These are phyloP conservation scores for Parathielavia hyrcaniae DNA, from an alignment of 495 filamentous ascomycete genomes.

Conservation along the genomic window DNA sequence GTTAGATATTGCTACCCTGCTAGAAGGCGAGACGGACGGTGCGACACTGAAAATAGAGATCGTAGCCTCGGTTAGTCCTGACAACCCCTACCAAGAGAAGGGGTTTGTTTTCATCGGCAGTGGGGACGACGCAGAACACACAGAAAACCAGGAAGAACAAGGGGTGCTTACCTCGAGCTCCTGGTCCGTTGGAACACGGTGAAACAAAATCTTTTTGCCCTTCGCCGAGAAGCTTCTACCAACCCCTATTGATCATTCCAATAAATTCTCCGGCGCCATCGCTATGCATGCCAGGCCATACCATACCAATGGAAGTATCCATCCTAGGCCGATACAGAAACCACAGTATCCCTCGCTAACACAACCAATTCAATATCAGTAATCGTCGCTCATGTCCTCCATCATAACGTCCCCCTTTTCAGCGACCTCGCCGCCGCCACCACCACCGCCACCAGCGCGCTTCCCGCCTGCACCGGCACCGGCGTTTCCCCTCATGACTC, in stretches of 20 bases:
- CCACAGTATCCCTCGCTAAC: neutral
- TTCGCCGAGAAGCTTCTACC: neutral
- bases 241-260: constrained; percentile 4
- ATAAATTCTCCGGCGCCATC: constrained; percentile 17
- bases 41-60: neutral
- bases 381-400: constrained; percentile 30
- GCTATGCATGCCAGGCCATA: constrained; percentile 20
- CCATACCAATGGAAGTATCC: constrained; percentile 10
- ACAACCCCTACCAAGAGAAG: too few relatives aligned
- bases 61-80: neutral
- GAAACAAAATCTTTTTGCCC: neutral
- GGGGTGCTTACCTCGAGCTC: too few relatives aligned
- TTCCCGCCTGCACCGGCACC: neutral
- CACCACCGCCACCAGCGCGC: neutral
- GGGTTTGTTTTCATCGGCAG: too few relatives aligned
- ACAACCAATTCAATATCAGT: neutral
- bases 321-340: constrained; percentile 10
- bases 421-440: neutral
- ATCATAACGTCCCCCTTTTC: constrained; percentile 12
- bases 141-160: too few relatives aligned
- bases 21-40: neutral
- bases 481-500: constrained; percentile 12
- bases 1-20: neutral
- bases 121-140: too few relatives aligned
- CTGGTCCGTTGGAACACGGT: too few relatives aligned